Evolutionary conservation across 1,139 yeast genomes (phyloP).

Genomic region (Taphrina confusa): DNA sequence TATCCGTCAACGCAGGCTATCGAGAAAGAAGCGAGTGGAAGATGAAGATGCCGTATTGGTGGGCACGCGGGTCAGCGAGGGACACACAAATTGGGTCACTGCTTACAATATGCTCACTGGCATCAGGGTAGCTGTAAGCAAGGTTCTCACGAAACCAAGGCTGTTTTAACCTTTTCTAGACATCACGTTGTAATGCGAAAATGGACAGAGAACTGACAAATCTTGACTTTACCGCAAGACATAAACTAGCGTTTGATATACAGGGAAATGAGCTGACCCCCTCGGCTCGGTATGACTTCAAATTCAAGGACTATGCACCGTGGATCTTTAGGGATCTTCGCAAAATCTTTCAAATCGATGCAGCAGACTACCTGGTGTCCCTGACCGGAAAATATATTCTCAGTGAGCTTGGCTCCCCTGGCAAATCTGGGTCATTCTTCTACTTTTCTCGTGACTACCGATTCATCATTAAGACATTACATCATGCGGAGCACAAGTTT

Average conservation of each 20-base stretch:
- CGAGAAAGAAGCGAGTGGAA: constrained; percentile 52
- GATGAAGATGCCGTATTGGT: constrained; percentile 63
- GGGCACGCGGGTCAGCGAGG: constrained; percentile 84
- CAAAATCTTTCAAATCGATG: constrained; percentile 78
- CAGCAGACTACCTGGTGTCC: constrained; percentile 91
- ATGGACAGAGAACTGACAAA: constrained; percentile 71
- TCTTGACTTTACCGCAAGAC: constrained; percentile 67
- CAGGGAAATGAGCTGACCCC: constrained; percentile 91
- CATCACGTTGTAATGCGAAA: constrained; percentile 81
- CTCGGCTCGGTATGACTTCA: constrained; percentile 89
- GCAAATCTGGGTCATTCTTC: constrained; percentile 94
- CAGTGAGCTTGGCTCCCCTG: constrained; percentile 92
- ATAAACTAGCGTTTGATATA: constrained; percentile 81
- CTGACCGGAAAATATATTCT: constrained; percentile 89
- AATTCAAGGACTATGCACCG: constrained; percentile 94
- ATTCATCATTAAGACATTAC: constrained; percentile 93
- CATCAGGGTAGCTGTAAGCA: constrained; percentile 63
- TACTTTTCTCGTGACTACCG: constrained; percentile 91
- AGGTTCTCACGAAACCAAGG: neutral
- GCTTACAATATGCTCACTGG: constrained; percentile 98
- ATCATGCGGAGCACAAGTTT: constrained; percentile 87
- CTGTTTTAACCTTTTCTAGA: constrained; percentile 50
- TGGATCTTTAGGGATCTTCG: constrained; percentile 88
- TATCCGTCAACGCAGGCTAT: constrained; percentile 46
- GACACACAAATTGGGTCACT: constrained; percentile 88